Base-by-base conservation (phyloP, 1,284 basidiomycete species). In the Mixia osmundae region DNA sequence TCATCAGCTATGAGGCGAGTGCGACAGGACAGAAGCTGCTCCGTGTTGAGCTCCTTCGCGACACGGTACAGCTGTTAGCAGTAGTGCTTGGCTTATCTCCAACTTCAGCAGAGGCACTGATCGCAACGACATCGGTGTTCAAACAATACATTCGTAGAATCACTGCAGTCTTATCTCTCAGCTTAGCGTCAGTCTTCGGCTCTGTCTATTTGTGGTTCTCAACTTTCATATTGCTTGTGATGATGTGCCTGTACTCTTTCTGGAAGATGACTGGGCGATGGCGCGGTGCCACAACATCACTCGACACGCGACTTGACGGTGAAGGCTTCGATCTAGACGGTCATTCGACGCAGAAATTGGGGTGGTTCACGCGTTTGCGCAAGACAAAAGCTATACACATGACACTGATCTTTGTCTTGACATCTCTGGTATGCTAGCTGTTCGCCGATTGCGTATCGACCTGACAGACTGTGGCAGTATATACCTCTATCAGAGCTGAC, bases 131-230 rank as follows among this genome's bases (percentile, higher is more conserved):
- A 15, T 30, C 20, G 20, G 7, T 14, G 15, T 16, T 15, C 25
- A n/a, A n/a, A n/a, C n/a, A n/a, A n/a, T n/a, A n/a, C n/a, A n/a
- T 34, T 15, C 14, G 15, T 30, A 42, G 38, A 4, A 24, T 43
- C 4, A 36, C 50, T 1, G 43, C 42, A 1, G 33, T 47, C 18
- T 26, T 52, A 22, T 44, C 45, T 7, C 36, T 53, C 30, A 49
- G 52, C 35, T 45, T 52, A 8, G 43, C 46, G 22, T 35, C 42
- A n/a, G 45, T 45, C 2, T 50, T 50, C 38, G 48, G 46, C 14
- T 41, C 39, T 11, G 45, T 48, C 2, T 37, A 48, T 24, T 18
- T 45, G 12, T 44, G 47, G 39, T 41, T 50, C 27, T 36, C 44
- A 28, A 19, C 47, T 15, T 44, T 49, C 32, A 42, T 41, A 4